Evolutionary conservation across 1,139 yeast genomes (phyloP), one percentile per base, ranked within the genome.

Genomic region (Pneumocystis carinii): DNA sequence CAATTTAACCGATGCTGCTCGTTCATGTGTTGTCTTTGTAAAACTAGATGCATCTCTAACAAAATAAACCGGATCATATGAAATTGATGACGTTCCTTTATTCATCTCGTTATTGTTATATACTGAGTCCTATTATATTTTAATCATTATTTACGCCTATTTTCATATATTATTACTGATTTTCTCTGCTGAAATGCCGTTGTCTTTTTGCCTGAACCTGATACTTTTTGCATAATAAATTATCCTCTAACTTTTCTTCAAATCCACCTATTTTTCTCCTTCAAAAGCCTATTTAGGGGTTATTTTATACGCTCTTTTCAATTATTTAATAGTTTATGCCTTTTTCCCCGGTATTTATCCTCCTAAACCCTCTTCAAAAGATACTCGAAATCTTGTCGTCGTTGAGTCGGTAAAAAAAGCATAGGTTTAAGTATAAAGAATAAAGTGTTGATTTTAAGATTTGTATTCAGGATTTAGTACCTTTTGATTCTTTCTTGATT

Each of bases 1-100:
- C 67, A 84, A 77, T 71, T 84, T 84, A 64, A 83, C 79, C 14
- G 85, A 82, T 1, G 86, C 80, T 0, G 88, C 86, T 69, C 80
- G 79, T 69, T 84, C 87, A 68, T 81, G 85, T 0, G 85, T 75
- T 48, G 55, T 48, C 14, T 48, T 48, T 24, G 27, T 24, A 12
- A 48, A 48, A 24, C 32, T 3, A 3, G 55, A 48, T 48, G 55
- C 29, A 48, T 48, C 55, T 4, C 55, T 17, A 2, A 48, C 55
- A 48, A 48, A 48, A 48, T 48, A 48, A 48, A 48, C 32, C 1
- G 55, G 55, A 48, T 48, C 55, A 19, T 32, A 12, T 8, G 32
- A 19, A 1, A 48, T 3, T 12, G 32, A 24, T 24, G 29, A 24
- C 27, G 55, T 17, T 17, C 35, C 35, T 32, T 15, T 19, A 24